Base-by-base conservation (phyloP, 345 rosid genomes). In the Iberis pinnata region DNA sequence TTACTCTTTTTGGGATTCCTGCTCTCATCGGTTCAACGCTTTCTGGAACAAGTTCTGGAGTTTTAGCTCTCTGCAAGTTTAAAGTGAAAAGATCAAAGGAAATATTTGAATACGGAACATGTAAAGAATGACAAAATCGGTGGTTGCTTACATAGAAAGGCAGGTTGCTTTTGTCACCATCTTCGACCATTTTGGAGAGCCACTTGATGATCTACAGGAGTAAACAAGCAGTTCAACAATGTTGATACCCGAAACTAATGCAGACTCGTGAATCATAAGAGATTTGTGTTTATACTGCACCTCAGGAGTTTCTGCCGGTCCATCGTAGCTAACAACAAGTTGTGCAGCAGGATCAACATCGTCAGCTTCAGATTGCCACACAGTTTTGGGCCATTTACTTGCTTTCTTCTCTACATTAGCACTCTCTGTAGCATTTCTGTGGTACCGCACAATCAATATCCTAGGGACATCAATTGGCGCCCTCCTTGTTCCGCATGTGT, bases 401-500 rank as follows among this genome's bases (percentile, higher is more conserved):
- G 77, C 65, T 58, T 68, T 76, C 63, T 68, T 68, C 67, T 63
- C 76, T 58, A 31, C 66, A 11, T 60, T 43, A 39, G 56, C 51
- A 35, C 78, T 85, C 57, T 67, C 75, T 8, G 92, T 71, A 43
- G 71, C 67, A 69, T 90, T 90, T 73, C 82, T 82, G 62, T 77
- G 81, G 70, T 84, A 90, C 33, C 94, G 92, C 13, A 86, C 72
- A 26, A 90, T 78, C 75, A 90, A 79, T 71, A 90, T 56, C 70
- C 65, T 68, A 37, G 98, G 89, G 39, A 80, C 81, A 71, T 90
- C 92, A 60, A 48, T 38, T 13, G 78, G 63, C 56, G 74, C 83
- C 65, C 74, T 87, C 75, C 96, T 77, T 38, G 85, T 83, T 70
- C 98, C 95, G 70, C 98, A 90, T 6, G 96, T 84, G 47, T 86